Evolutionary conservation across 306 rosid genomes (phyloP).

Genomic region (Vicia faba): DNA sequence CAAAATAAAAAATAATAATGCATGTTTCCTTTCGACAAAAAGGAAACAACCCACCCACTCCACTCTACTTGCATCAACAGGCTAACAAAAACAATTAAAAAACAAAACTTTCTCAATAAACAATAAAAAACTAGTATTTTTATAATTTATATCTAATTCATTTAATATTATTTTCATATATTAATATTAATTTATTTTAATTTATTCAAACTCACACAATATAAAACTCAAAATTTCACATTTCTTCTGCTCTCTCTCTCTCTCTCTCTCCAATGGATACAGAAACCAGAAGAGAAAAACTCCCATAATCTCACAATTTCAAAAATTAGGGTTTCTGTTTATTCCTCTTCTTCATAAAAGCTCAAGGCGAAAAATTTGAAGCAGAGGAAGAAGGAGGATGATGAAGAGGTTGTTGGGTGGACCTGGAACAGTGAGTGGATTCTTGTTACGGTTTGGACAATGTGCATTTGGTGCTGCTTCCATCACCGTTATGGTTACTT

Average conservation of each 20-base stretch:
- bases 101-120: background rate
- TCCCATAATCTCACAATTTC: constrained; percentile 24
- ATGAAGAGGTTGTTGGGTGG: constrained; percentile 74
- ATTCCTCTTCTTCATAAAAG: background rate
- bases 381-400: constrained; percentile 25
- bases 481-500: constrained; percentile 75
- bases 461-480: constrained; percentile 75
- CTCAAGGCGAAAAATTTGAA: background rate
- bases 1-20: background rate
- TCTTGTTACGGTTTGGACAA: constrained; percentile 73
- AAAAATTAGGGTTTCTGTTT: constrained; percentile 48
- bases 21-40: background rate
- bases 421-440: constrained; percentile 80
- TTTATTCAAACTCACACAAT: background rate
- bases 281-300: background rate
- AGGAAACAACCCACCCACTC: background rate
- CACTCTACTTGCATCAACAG: background rate
- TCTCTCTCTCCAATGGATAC: constrained; percentile 19
- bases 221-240: background rate
- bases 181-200: no score
- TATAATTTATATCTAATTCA: no score
- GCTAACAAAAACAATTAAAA: background rate
- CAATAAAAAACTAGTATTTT: background rate
- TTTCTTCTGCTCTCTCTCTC: background rate
- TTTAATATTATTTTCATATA: no score